phyloP scores from a whole-genome alignment of 2,329 filamentous ascomycete genomes.

The Metarhizium humberi region DNA sequence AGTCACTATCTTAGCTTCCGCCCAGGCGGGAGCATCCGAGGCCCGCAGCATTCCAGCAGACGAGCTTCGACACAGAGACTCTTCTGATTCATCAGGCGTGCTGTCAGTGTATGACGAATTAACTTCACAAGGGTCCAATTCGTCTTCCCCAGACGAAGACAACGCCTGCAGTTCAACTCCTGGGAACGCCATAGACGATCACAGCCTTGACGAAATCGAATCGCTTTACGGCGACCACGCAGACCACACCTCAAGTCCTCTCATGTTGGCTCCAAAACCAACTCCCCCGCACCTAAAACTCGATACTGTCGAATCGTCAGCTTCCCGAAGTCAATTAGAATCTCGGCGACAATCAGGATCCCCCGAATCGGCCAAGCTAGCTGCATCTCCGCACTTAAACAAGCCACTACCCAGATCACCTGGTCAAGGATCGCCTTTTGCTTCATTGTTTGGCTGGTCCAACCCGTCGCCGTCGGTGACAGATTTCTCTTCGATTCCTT shows the following conservation, averaged over 20 bases:
- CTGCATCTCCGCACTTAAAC: conserved; percentile 33
- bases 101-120: conserved; percentile 35
- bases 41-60: conserved; percentile 29
- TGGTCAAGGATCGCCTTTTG: conserved; percentile 36
- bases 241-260: conserved; percentile 33
- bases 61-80: conserved; percentile 31
- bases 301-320: conserved; percentile 28
- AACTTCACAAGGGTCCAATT: conserved; percentile 25
- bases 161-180: conserved; percentile 16
- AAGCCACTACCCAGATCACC: conserved; percentile 48
- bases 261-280: conserved; percentile 39
- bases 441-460: conserved; percentile 45
- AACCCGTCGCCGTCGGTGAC: conserved; percentile 36
- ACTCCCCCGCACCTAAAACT: conserved; percentile 45
- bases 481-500: conserved; percentile 45
- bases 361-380: conserved; percentile 17
- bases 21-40: conserved; percentile 12
- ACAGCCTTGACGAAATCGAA: conserved; percentile 17
- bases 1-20: conserved; percentile 13
- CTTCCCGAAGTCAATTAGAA: conserved; percentile 16
- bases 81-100: conserved; percentile 32
- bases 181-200: conserved; percentile 16
- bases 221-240: conserved; percentile 23
- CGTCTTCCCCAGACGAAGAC: conserved; percentile 13
- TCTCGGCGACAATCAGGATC: conserved; percentile 15